These are phyloP conservation scores for Hyphopichia burtonii DNA, from an alignment of 1,139 yeast species.

Conservation along the genomic window DNA sequence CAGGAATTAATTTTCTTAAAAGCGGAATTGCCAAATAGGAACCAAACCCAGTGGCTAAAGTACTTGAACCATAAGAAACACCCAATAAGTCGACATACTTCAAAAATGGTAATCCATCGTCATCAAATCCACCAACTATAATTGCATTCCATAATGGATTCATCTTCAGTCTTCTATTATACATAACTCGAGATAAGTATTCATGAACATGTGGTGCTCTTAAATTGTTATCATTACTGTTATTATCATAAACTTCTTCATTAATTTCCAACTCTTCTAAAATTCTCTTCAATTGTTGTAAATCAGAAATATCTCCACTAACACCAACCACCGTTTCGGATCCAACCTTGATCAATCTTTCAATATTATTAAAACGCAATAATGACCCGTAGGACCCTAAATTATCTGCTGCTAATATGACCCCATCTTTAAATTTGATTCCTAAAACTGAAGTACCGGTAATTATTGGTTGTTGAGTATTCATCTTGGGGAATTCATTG, in stretches of 20 bases:
- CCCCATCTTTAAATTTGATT: conserved; percentile 85
- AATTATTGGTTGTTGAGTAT: conserved; percentile 91
- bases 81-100: conserved; percentile 90
- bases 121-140: conserved; percentile 85
- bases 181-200: conserved; percentile 80
- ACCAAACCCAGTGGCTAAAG: conserved; percentile 96
- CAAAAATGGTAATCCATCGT: conserved; percentile 64
- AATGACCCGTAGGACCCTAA: conserved; percentile 92
- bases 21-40: conserved; percentile 92
- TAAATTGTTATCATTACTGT: conserved; percentile 60
- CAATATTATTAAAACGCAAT: conserved; percentile 80
- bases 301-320: conserved; percentile 93
- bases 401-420: conserved; percentile 92
- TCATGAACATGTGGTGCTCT: conserved; percentile 88
- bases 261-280: conserved; percentile 73
- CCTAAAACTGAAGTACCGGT: conserved; percentile 97
- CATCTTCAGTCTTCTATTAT: conserved; percentile 87
- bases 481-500: conserved; percentile 61
- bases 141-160: conserved; percentile 96
- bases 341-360: conserved; percentile 83
- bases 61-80: conserved; percentile 83
- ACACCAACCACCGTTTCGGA: conserved; percentile 85
- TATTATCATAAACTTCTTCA: conserved; percentile 78
- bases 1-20: conserved; percentile 78
- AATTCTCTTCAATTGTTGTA: conserved; percentile 76